phyloP scores from a whole-genome alignment of 306 rosid genomes.

The Cicer pinnatifidum region DNA sequence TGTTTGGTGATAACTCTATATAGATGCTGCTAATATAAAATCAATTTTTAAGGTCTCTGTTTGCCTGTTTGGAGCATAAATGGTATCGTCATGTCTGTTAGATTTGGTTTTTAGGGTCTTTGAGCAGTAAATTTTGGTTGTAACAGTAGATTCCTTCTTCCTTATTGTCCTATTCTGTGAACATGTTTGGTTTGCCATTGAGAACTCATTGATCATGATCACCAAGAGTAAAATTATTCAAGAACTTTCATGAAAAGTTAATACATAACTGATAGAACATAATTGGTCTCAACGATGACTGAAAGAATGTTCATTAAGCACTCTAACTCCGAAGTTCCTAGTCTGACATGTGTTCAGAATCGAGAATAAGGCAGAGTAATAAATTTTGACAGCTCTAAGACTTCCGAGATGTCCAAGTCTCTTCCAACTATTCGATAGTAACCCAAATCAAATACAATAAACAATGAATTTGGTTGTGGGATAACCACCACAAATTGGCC shows the following conservation, averaged over 20 bases:
- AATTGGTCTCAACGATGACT: neutral
- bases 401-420: neutral
- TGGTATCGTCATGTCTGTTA: neutral
- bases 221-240: neutral
- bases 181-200: constrained; percentile 2
- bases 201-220: neutral
- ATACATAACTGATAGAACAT: neutral
- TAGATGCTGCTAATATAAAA: constrained; percentile 1
- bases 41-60: constrained; percentile 2
- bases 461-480: too few relatives aligned
- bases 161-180: neutral
- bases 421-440: neutral
- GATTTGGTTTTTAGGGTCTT: constrained; percentile 12
- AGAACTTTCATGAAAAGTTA: neutral
- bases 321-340: neutral
- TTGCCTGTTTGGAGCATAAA: constrained; percentile 20
- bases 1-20: neutral
- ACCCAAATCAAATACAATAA: too few relatives aligned
- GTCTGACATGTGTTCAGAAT: neutral
- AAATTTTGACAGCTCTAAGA: neutral
- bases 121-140: constrained; percentile 8
- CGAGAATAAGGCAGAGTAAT: neutral
- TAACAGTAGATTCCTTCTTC: neutral
- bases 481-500: too few relatives aligned
- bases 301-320: neutral